Percentiles rank a stretch among this genome's conserved stretches.
phyloP scores from a whole-genome alignment of 768 basidiomycete genomes.

The Pulveroboletus sp. region DNA sequence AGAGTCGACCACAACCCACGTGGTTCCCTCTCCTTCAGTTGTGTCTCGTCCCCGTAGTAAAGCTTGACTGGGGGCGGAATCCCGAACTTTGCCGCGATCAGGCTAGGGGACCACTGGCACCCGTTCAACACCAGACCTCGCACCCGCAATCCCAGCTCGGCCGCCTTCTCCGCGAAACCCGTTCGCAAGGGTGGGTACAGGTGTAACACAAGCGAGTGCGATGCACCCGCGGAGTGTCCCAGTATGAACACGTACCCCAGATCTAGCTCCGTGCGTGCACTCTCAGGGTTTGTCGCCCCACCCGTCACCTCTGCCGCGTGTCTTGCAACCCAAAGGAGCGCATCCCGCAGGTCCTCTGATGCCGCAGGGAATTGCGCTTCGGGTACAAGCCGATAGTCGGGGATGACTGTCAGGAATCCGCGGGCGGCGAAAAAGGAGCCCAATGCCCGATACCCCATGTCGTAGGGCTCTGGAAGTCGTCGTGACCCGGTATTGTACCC shows the following conservation, averaged over 20 bases:
- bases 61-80: constrained; percentile 20
- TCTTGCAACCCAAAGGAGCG: constrained; percentile 48
- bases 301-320: constrained; percentile 25
- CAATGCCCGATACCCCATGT: constrained; percentile 51
- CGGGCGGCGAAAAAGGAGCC: constrained; percentile 57
- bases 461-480: constrained; percentile 41
- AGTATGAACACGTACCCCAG: constrained; percentile 42
- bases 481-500: constrained; percentile 53
- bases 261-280: constrained; percentile 31
- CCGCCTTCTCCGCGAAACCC: constrained; percentile 28
- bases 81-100: constrained; percentile 24
- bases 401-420: constrained; percentile 60
- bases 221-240: constrained; percentile 61
- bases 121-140: constrained; percentile 44
- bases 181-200: constrained; percentile 29
- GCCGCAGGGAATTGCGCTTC: constrained; percentile 50
- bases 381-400: constrained; percentile 65
- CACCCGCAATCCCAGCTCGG: constrained; percentile 26
- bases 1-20: constrained; percentile 37
- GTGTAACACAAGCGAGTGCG: constrained; percentile 43
- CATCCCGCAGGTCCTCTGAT: constrained; percentile 56
- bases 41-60: constrained; percentile 38
- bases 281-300: constrained; percentile 1
- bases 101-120: constrained; percentile 39
- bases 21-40: constrained; percentile 38